A percentile compares a stretch with the other conserved stretches of the same genome.
phyloP scores from a whole-genome alignment of 805 yeast genomes.

The Metschnikowia anglica region DNA sequence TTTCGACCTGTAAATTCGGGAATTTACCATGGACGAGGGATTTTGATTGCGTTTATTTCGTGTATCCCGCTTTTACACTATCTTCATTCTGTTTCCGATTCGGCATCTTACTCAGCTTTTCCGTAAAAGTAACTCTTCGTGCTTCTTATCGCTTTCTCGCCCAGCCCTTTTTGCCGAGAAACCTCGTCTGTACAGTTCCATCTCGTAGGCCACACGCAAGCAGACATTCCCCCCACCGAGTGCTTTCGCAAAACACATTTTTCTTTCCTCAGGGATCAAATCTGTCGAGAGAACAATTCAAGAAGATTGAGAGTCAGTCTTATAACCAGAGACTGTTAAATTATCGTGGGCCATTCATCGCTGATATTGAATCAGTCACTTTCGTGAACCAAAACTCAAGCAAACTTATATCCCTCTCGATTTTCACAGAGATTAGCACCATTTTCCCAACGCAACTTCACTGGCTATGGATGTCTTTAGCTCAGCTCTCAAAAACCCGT shows the following conservation, averaged over 20 bases:
- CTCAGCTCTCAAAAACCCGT: conserved; percentile 34
- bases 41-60: too few relatives aligned
- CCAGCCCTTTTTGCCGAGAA: background rate
- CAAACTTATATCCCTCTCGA: background rate
- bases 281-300: background rate
- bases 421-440: background rate
- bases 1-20: too few relatives aligned
- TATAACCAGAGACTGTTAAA: background rate
- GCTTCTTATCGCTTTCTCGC: too few relatives aligned
- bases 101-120: too few relatives aligned
- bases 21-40: too few relatives aligned
- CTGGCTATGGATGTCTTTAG: conserved; percentile 26
- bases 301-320: background rate
- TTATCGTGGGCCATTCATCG: background rate
- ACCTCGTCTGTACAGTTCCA: conserved; percentile 11
- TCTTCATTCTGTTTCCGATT: too few relatives aligned
- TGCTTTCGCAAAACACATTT: conserved; percentile 6
- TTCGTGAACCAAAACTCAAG: background rate
- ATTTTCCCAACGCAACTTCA: background rate
- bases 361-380: background rate
- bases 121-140: too few relatives aligned
- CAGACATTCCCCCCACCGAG: conserved; percentile 3
- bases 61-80: too few relatives aligned
- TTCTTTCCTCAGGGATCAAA: conserved; percentile 3
- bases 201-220: conserved; percentile 13